phyloP scores from a whole-genome alignment of 352 stramenopile genomes.

The Phytophthora rubi region DNA sequence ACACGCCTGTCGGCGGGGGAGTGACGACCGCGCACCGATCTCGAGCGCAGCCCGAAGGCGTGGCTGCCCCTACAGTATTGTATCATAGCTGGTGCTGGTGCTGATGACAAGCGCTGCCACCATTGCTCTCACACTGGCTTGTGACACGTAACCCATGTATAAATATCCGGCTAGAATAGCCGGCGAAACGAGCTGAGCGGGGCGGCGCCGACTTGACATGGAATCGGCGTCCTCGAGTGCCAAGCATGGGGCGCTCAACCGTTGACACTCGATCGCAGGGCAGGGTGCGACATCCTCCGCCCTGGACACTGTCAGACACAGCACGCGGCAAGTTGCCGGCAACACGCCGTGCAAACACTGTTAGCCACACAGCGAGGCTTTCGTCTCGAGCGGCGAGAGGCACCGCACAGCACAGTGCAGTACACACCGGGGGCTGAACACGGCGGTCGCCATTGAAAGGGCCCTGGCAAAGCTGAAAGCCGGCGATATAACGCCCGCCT shows the following conservation, averaged over 20 bases:
- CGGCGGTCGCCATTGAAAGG: too few species aligned
- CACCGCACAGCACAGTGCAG: background rate
- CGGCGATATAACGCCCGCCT: background rate
- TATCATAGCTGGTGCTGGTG: too few species aligned
- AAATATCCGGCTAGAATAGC: slow-evolving; percentile 7
- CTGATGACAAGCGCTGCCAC: too few species aligned
- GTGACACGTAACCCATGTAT: background rate
- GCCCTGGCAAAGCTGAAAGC: too few species aligned
- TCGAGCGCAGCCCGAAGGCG: too few species aligned
- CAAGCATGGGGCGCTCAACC: slow-evolving; percentile 1
- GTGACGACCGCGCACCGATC: too few species aligned
- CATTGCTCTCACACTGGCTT: too few species aligned
- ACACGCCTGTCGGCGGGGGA: too few species aligned
- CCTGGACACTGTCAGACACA: background rate
- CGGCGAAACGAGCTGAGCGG: slow-evolving; percentile 16
- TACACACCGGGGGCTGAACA: too few species aligned
- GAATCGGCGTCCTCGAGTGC: slow-evolving; percentile 1
- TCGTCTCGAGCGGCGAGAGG: background rate
- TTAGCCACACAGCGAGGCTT: too few species aligned
- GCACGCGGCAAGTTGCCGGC: background rate
- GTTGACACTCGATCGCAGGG: background rate
- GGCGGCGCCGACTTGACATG: slow-evolving; percentile 5
- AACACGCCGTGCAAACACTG: background rate
- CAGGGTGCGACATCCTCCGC: slow-evolving; percentile 11
- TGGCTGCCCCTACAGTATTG: too few species aligned